Base-by-base conservation (phyloP, 2,329 filamentous ascomycete species). In the Venturia aucupariae region DNA sequence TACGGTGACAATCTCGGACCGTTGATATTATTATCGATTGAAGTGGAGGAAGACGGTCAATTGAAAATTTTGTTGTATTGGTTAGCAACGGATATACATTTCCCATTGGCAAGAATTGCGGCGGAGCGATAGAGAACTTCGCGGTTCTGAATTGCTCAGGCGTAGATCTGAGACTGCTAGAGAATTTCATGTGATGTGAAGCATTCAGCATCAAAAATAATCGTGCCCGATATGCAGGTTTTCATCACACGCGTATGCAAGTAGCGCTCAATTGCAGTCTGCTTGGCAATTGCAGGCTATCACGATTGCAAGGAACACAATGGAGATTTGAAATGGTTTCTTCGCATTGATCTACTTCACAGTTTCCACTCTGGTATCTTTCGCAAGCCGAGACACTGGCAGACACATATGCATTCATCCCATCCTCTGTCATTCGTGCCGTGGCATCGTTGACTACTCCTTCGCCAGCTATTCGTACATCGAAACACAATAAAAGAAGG, bases 381-480 rank as follows among this genome's bases (percentile, higher is more conserved):
- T n/a, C 46, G 10, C 46, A 27, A 51, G 24, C 2, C 46, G 22
- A 3, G 22, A 22, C 22, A 51, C 1, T 13, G 10, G 4, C 11
- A 51, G 8, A 2, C 44, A 22, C 2, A 19, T 19, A 19, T 6
- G 10, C 15, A 13, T 41, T 13, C 39, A 41, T 41, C 39, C 46
- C 15, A 11, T 27, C 10, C 10, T 51, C 13, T 6, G 27, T 27
- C 46, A 51, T 27, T 51, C 46, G 46, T 51, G 46, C 51, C 15
- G 30, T 22, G 24, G 30, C 51, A 35, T 24, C 17, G 30, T 30
- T 57, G 5, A 35, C 10, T 19, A 19, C 17, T 6, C 24, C 51
- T n/a, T 22, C 51, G 17, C 51, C 51, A 57, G 51, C 35, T 57
- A 57, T 35, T 35, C 51, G 30, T 57, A 57, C 51, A 57, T 35